Conservation (phyloP, 495 filamentous ascomycete genomes). For the Xylaria venustula region DNA sequence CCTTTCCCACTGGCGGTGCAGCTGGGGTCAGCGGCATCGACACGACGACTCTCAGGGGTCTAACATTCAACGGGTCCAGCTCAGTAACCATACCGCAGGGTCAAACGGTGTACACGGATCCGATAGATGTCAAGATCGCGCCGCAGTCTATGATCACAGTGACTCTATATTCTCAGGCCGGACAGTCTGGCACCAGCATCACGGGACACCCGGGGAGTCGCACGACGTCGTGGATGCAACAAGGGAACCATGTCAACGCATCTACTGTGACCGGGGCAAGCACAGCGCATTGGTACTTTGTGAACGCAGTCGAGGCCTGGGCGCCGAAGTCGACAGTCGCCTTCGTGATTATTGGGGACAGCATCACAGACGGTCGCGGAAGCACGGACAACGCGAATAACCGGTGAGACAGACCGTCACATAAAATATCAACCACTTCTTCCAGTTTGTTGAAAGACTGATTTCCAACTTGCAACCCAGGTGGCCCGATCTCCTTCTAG, state of each 20-base stretch:
- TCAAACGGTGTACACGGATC: conserved; percentile 61
- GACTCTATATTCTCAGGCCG: conserved; percentile 56
- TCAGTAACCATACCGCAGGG: conserved; percentile 57
- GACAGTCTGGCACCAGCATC: conserved; percentile 56
- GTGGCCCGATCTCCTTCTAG: conserved; percentile 66
- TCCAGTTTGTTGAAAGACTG: neutral
- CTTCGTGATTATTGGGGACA: conserved; percentile 67
- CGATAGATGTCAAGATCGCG: conserved; percentile 53
- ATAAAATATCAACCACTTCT: neutral
- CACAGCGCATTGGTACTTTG: conserved; percentile 58
- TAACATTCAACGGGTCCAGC: conserved; percentile 57
- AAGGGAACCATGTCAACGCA: conserved; percentile 54
- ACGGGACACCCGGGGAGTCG: conserved; percentile 68
- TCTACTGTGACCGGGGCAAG: conserved; percentile 44
- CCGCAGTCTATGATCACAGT: conserved; percentile 54
- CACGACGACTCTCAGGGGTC: conserved; percentile 40
- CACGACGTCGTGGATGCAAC: conserved; percentile 58
- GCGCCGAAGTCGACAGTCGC: conserved; percentile 40
- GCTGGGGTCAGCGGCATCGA: conserved; percentile 57
- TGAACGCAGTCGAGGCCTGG: conserved; percentile 61
- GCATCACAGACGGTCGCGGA: conserved; percentile 70
- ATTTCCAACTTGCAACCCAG: conserved; percentile 26
- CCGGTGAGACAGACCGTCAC: conserved; percentile 41
- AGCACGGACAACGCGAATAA: conserved; percentile 64
- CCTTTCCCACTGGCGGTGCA: conserved; percentile 47